A percentile compares a stretch with the other conserved stretches of the same genome.
These are phyloP conservation scores for Erysimum pusillum DNA, from an alignment of 441 rosid genomes.

Conservation along the genomic window DNA sequence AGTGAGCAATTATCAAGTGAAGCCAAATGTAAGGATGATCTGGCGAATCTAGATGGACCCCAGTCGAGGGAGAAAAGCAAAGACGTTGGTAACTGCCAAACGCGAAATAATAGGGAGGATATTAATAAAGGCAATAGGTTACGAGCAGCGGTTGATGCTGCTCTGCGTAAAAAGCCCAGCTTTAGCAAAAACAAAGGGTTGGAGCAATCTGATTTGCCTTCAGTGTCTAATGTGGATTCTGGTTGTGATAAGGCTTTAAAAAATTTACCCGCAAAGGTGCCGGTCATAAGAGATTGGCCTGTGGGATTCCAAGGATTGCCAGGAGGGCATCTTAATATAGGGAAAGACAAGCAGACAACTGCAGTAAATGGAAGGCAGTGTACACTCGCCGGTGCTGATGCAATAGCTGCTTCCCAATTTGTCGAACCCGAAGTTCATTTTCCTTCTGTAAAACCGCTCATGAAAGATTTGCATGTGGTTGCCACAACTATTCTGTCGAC, in stretches of 20 bases:
- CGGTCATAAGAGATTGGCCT: constrained; percentile 52
- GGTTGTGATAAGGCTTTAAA: constrained; percentile 56
- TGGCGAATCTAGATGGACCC: constrained; percentile 57
- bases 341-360: constrained; percentile 49
- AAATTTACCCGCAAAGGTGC: constrained; percentile 53
- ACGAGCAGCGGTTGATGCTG: constrained; percentile 87
- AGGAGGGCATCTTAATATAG: constrained; percentile 54
- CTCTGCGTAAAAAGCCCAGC: constrained; percentile 79
- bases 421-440: constrained; percentile 47
- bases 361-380: constrained; percentile 51
- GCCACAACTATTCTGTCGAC: constrained; percentile 45
- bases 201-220: constrained; percentile 65
- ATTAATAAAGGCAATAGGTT: constrained; percentile 62
- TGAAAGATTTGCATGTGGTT: constrained; percentile 51
- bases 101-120: constrained; percentile 61
- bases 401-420: constrained; percentile 46
- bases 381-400: constrained; percentile 48
- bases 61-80: constrained; percentile 63
- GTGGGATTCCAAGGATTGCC: constrained; percentile 56
- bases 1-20: constrained; percentile 60
- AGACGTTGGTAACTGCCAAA: constrained; percentile 53
- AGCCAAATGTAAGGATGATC: constrained; percentile 66
- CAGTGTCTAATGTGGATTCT: constrained; percentile 55
- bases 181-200: constrained; percentile 66
- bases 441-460: constrained; percentile 49